Evolutionary conservation across 768 basidiomycete genomes (phyloP).

Genomic region (Xerocomellus chrysenteron): DNA sequence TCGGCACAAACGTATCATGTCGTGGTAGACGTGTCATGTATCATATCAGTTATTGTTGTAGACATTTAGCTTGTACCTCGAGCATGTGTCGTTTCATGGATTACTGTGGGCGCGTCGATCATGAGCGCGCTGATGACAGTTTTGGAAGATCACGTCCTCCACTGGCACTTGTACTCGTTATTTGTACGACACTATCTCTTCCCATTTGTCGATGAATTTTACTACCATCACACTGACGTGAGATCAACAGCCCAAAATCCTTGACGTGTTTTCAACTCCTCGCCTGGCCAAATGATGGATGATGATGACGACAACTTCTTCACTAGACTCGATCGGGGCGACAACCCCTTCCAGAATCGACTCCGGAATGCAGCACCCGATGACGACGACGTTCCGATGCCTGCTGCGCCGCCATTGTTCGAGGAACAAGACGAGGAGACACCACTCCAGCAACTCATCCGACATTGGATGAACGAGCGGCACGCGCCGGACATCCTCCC

Average conservation of each 20-base stretch:
- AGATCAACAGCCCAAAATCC: neutral
- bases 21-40: slow-evolving; percentile 7
- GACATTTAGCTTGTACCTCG: neutral
- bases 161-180: neutral
- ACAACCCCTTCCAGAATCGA: slow-evolving; percentile 34
- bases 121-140: neutral
- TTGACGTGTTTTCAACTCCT: neutral
- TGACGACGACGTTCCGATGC: slow-evolving; percentile 31
- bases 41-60: slow-evolving; percentile 9
- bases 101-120: neutral
- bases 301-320: slow-evolving; percentile 31
- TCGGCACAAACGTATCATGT: neutral
- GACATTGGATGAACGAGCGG: slow-evolving; percentile 86
- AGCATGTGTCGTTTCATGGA: too few relatives aligned
- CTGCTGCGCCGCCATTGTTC: slow-evolving; percentile 24
- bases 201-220: neutral
- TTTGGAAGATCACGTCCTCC: neutral
- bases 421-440: slow-evolving; percentile 48
- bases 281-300: slow-evolving; percentile 11
- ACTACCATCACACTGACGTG: neutral
- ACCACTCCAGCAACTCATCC: slow-evolving; percentile 65
- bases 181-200: neutral
- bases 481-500: slow-evolving; percentile 79
- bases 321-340: slow-evolving; percentile 20
- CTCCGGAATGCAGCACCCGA: slow-evolving; percentile 35